Percentiles rank a stretch among this genome's conserved stretches.
These are phyloP conservation scores for Lactifluus volemus DNA, from an alignment of 768 basidiomycete species.

Conservation along the genomic window DNA sequence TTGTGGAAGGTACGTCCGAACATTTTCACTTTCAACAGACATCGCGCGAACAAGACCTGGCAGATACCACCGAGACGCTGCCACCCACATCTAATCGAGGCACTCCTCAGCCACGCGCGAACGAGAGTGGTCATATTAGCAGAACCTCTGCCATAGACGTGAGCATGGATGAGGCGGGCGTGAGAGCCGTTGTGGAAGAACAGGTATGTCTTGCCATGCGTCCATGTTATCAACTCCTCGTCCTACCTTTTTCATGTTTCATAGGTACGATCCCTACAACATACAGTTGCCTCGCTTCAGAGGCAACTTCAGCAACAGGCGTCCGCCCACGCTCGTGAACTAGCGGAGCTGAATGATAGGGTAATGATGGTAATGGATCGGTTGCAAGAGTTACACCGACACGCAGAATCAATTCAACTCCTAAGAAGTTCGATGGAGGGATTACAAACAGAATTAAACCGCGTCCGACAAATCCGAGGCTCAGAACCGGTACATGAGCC, in stretches of 20 bases:
- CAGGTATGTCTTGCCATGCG: constrained; percentile 1
- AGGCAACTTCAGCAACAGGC: constrained; percentile 16
- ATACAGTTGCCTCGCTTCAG: constrained; percentile 13
- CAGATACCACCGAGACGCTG: not conserved
- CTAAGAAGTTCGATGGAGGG: constrained; percentile 14
- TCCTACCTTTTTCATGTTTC: not conserved
- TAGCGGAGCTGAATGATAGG: constrained; percentile 11
- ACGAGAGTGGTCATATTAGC: not conserved
- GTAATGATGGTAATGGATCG: constrained; percentile 11
- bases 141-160: not conserved
- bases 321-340: constrained; percentile 11
- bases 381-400: constrained; percentile 12
- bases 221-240: not conserved
- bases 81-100: not conserved
- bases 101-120: not conserved
- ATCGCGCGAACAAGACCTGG: constrained; percentile 1
- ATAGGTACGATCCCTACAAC: constrained; percentile 15
- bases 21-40: not conserved
- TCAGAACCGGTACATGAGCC: constrained; percentile 13
- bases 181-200: constrained; percentile 11
- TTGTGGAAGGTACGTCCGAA: constrained; percentile 32
- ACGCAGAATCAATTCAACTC: constrained; percentile 14
- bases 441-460: constrained; percentile 15
- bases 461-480: not conserved
- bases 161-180: not conserved